Evolutionary conservation across 441 rosid genomes (phyloP).

Genomic region (Pelargonium fulgidum): DNA sequence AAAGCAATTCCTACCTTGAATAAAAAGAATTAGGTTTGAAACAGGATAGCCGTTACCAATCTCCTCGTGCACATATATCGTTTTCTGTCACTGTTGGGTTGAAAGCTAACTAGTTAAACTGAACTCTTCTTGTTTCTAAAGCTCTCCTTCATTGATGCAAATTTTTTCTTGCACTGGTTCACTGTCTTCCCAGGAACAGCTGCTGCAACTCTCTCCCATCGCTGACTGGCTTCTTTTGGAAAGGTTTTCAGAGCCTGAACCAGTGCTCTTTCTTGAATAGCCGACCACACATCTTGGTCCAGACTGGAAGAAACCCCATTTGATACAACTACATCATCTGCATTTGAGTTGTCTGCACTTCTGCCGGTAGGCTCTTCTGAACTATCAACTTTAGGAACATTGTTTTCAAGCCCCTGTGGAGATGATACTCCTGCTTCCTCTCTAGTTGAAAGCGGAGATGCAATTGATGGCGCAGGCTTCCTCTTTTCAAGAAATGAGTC

Average conservation of each 20-base stretch:
- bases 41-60: slow-evolving; percentile 6
- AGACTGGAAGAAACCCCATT: slow-evolving; percentile 39
- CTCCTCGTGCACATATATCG: neutral
- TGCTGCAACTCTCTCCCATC: slow-evolving; percentile 96
- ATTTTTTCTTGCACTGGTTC: slow-evolving; percentile 91
- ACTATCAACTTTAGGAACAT: slow-evolving; percentile 24
- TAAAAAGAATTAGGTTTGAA: neutral
- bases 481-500: slow-evolving; percentile 95
- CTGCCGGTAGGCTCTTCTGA: slow-evolving; percentile 36
- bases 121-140: slow-evolving; percentile 72
- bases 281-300: slow-evolving; percentile 78
- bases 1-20: neutral
- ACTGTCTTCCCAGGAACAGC: slow-evolving; percentile 92
- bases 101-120: slow-evolving; percentile 22
- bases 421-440: slow-evolving; percentile 47
- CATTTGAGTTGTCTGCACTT: slow-evolving; percentile 30
- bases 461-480: slow-evolving; percentile 67
- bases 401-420: slow-evolving; percentile 18
- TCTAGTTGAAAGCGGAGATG: slow-evolving; percentile 82
- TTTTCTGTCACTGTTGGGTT: neutral
- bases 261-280: slow-evolving; percentile 87
- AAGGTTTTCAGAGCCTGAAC: slow-evolving; percentile 93
- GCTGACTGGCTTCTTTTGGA: slow-evolving; percentile 81
- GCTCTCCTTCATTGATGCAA: slow-evolving; percentile 67
- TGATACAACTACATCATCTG: slow-evolving; percentile 28